Percentiles rank a stretch among this genome's conserved stretches.
Evolutionary conservation across 2,329 filamentous ascomycete species (phyloP).

Genomic region (Verticillium nonalfalfae): DNA sequence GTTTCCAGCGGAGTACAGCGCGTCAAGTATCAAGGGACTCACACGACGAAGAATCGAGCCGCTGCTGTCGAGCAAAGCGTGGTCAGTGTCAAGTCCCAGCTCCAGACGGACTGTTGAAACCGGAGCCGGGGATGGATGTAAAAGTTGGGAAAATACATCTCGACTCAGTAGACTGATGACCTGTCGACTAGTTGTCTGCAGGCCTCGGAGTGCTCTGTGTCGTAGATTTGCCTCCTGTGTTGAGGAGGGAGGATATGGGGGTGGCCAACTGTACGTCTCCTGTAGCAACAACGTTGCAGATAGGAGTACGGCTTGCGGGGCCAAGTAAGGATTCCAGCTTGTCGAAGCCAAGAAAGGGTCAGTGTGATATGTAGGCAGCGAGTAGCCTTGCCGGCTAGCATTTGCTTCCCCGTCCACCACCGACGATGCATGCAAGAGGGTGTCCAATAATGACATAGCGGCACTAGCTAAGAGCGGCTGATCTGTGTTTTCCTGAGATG

Average conservation of each 20-base stretch:
- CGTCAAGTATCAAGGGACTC: constrained; percentile 28
- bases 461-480: not conserved
- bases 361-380: not conserved
- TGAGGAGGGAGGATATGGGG: constrained; percentile 11
- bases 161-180: constrained; percentile 20
- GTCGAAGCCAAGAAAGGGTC: not conserved
- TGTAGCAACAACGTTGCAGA: constrained; percentile 20
- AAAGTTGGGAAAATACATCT: constrained; percentile 13
- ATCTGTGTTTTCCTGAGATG: constrained; percentile 1
- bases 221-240: constrained; percentile 22
- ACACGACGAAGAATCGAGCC: constrained; percentile 5
- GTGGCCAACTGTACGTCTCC: constrained; percentile 28
- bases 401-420: not conserved
- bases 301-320: constrained; percentile 13
- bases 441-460: not conserved
- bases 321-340: constrained; percentile 3
- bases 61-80: not conserved
- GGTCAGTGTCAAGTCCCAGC: not conserved
- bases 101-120: not conserved
- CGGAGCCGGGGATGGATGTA: constrained; percentile 16
- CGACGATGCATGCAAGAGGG: not conserved
- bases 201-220: constrained; percentile 21
- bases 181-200: constrained; percentile 19
- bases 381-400: not conserved
- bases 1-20: constrained; percentile 27